phyloP scores from a whole-genome alignment of 352 stramenopile species.

The Pythium scleroteichum region DNA sequence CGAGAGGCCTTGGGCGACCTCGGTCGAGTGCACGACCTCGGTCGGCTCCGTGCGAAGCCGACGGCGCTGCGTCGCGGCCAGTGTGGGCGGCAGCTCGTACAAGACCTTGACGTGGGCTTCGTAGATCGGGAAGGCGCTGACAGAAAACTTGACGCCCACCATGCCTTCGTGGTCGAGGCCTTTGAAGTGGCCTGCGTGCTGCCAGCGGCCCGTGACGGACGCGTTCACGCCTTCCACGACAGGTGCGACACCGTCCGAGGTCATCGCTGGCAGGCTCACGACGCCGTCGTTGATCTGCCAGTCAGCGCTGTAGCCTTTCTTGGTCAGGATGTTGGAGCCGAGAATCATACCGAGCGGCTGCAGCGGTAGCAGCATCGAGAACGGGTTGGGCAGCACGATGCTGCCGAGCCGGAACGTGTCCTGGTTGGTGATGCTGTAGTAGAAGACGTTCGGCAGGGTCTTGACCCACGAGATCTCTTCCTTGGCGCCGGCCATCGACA shows the following conservation, averaged over 20 bases:
- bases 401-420: slow-evolving; percentile 31
- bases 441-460: slow-evolving; percentile 33
- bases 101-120: slow-evolving; percentile 20
- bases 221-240: slow-evolving; percentile 25
- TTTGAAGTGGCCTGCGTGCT: slow-evolving; percentile 25
- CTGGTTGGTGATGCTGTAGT: slow-evolving; percentile 37
- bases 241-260: slow-evolving; percentile 15
- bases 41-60: slow-evolving; percentile 6
- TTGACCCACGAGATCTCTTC: slow-evolving; percentile 40
- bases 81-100: slow-evolving; percentile 23
- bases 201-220: slow-evolving; percentile 32
- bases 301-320: slow-evolving; percentile 23
- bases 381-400: slow-evolving; percentile 21
- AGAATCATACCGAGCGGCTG: slow-evolving; percentile 27
- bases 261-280: slow-evolving; percentile 30
- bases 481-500: slow-evolving; percentile 27
- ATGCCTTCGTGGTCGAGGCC: slow-evolving; percentile 31
- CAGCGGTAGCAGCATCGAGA: slow-evolving; percentile 27
- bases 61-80: slow-evolving; percentile 1
- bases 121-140: slow-evolving; percentile 27
- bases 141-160: slow-evolving; percentile 29
- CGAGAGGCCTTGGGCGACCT: slow-evolving; percentile 12
- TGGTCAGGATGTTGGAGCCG: slow-evolving; percentile 22
- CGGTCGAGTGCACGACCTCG: slow-evolving; percentile 15
- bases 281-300: slow-evolving; percentile 38